phyloP scores from a whole-genome alignment of 768 basidiomycete species.

The Hysterangium stoloniferum region DNA sequence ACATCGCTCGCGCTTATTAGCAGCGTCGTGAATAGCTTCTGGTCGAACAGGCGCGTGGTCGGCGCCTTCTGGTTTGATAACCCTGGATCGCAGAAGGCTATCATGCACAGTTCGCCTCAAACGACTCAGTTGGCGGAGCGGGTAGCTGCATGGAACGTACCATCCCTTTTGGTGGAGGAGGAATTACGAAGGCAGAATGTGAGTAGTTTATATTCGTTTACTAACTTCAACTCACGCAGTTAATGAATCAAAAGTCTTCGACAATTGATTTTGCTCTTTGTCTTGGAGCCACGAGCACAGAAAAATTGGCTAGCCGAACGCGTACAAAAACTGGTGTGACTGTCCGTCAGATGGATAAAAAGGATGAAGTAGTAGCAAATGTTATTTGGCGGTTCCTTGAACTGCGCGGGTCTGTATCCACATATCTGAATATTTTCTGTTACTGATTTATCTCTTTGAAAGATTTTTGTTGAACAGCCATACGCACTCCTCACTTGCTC shows the following conservation, averaged over 20 bases:
- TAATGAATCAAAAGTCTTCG: conserved; percentile 57
- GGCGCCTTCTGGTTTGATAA: conserved; percentile 73
- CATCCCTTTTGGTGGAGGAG: conserved; percentile 79
- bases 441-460: conserved; percentile 8
- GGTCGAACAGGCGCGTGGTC: conserved; percentile 69
- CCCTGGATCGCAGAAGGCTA: conserved; percentile 36
- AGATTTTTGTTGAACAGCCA: conserved; percentile 89
- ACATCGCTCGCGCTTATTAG: conserved; percentile 85
- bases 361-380: conserved; percentile 97
- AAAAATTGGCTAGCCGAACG: conserved; percentile 76
- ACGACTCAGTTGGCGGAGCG: conserved; percentile 85
- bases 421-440: conserved; percentile 11
- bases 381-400: conserved; percentile 98
- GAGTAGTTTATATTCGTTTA: conserved; percentile 28
- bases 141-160: conserved; percentile 85
- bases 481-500: conserved; percentile 80
- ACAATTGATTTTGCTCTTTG: conserved; percentile 96
- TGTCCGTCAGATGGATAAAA: conserved; percentile 71
- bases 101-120: conserved; percentile 67
- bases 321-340: conserved; percentile 49
- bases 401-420: conserved; percentile 70
- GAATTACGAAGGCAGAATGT: conserved; percentile 96
- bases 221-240: conserved; percentile 17
- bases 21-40: conserved; percentile 70
- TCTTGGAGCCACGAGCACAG: conserved; percentile 80